Evolutionary conservation across 768 basidiomycete genomes (phyloP).

Genomic region (Lentinula lateritia): DNA sequence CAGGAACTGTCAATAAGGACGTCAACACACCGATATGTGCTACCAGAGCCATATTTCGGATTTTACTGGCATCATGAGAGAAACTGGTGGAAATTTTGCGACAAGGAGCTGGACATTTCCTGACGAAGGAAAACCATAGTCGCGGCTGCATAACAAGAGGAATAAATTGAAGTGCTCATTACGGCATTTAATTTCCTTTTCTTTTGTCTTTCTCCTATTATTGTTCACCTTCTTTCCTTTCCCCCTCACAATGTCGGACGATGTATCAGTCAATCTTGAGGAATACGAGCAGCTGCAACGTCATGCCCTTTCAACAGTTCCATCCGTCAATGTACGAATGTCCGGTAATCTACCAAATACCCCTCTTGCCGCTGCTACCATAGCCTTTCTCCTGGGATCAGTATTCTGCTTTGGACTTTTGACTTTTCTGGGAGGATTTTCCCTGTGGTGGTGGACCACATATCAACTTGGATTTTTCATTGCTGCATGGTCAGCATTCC

Average conservation of each 20-base stretch:
- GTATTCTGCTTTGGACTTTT: constrained; percentile 55
- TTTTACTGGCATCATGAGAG: constrained; percentile 32
- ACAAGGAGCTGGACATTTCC: neutral
- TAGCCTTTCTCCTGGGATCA: constrained; percentile 84
- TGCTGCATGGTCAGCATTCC: constrained; percentile 81
- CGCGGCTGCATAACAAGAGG: neutral
- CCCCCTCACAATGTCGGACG: constrained; percentile 22
- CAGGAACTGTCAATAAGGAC: neutral
- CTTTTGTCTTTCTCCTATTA: constrained; percentile 10
- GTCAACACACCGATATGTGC: constrained; percentile 71
- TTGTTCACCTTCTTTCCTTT: constrained; percentile 11
- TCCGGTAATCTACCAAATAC: constrained; percentile 81
- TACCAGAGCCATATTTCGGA: constrained; percentile 82
- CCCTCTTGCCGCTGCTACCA: constrained; percentile 66
- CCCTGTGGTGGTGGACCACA: constrained; percentile 54
- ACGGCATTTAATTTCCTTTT: constrained; percentile 14
- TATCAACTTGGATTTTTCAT: constrained; percentile 81
- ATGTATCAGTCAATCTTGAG: constrained; percentile 30
- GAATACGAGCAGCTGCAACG: constrained; percentile 26
- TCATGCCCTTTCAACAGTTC: constrained; percentile 51
- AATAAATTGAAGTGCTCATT: neutral
- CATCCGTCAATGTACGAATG: constrained; percentile 25
- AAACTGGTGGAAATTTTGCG: neutral
- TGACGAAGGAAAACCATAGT: neutral
- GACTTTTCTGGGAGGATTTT: constrained; percentile 44